A percentile compares a stretch with the other conserved stretches of the same genome.
Evolutionary conservation across 306 rosid species (phyloP).

Genomic region (Vicia villosa): DNA sequence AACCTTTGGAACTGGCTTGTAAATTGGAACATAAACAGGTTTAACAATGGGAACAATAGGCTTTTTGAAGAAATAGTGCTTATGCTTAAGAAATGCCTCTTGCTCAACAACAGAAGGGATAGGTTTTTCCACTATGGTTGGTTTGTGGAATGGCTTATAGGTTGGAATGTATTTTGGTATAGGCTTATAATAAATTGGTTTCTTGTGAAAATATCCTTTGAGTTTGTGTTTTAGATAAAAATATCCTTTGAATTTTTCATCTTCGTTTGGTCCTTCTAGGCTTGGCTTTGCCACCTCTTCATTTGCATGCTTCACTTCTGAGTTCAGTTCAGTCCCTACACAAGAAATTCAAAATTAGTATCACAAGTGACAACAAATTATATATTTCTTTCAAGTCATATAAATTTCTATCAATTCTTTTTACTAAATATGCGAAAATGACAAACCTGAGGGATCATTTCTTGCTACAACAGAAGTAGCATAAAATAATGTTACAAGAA

Average conservation of each 20-base stretch:
- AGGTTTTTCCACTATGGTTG: background rate
- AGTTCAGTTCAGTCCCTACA: slow-evolving; percentile 31
- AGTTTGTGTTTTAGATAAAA: slow-evolving; percentile 22
- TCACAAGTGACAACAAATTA: background rate
- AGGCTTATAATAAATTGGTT: slow-evolving; percentile 26
- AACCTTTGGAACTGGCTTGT: background rate
- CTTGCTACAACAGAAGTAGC: too few species aligned
- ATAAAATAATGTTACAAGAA: too few species aligned
- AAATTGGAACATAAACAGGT: slow-evolving; percentile 14
- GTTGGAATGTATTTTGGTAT: too few species aligned
- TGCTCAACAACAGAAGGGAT: background rate
- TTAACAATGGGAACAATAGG: slow-evolving; percentile 25
- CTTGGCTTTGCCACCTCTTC: slow-evolving; percentile 9
- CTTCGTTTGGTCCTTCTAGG: slow-evolving; percentile 34
- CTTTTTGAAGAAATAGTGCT: slow-evolving; percentile 13
- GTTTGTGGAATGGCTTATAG: slow-evolving; percentile 3
- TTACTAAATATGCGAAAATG: background rate
- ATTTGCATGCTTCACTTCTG: slow-evolving; percentile 21
- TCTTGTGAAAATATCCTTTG: slow-evolving; percentile 31
- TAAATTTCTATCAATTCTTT: background rate
- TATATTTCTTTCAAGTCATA: background rate
- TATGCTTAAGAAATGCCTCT: background rate
- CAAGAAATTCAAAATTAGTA: background rate
- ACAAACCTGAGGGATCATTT: too few species aligned
- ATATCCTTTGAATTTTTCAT: slow-evolving; percentile 44